Percentiles rank a stretch among this genome's conserved stretches.
Conservation (phyloP, 202 grass and related monocot species). For the Carex arenaria region DNA sequence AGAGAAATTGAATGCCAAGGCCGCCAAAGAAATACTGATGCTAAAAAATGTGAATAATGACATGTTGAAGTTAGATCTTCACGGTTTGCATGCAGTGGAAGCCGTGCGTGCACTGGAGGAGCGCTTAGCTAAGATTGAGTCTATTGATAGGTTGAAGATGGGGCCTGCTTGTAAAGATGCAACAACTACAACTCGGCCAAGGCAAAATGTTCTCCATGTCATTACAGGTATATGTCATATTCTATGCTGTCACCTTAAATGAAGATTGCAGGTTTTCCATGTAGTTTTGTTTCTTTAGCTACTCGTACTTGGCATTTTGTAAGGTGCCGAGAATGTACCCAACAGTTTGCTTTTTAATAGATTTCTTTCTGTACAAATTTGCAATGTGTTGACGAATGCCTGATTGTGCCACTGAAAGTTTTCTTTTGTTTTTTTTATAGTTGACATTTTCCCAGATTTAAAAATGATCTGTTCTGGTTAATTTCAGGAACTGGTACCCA, state of each 20-base stretch:
- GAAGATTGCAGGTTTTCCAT: background rate
- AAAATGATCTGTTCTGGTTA: background rate
- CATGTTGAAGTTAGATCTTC: constrained; percentile 68
- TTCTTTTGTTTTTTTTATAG: constrained; percentile 5
- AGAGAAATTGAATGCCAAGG: constrained; percentile 66
- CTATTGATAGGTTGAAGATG: constrained; percentile 14
- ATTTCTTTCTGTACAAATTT: background rate
- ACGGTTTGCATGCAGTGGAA: constrained; percentile 87
- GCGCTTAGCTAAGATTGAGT: constrained; percentile 57
- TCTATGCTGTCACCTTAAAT: background rate
- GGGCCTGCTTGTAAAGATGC: constrained; percentile 22
- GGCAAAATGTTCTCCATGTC: constrained; percentile 57
- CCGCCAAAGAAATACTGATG: constrained; percentile 65
- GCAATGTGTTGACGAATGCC: background rate
- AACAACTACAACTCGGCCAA: constrained; percentile 30
- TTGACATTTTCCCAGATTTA: background rate
- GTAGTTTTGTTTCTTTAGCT: background rate
- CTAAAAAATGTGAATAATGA: constrained; percentile 62
- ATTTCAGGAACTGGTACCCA: constrained; percentile 75
- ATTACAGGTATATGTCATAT: constrained; percentile 54
- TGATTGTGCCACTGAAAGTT: background rate
- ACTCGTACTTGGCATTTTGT: background rate
- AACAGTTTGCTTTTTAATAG: background rate
- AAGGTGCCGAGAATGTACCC: background rate
- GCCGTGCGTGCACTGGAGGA: constrained; percentile 48